These are phyloP conservation scores for Hypoxylon sp. DNA, from an alignment of 2,329 filamentous ascomycete genomes.

Conservation along the genomic window DNA sequence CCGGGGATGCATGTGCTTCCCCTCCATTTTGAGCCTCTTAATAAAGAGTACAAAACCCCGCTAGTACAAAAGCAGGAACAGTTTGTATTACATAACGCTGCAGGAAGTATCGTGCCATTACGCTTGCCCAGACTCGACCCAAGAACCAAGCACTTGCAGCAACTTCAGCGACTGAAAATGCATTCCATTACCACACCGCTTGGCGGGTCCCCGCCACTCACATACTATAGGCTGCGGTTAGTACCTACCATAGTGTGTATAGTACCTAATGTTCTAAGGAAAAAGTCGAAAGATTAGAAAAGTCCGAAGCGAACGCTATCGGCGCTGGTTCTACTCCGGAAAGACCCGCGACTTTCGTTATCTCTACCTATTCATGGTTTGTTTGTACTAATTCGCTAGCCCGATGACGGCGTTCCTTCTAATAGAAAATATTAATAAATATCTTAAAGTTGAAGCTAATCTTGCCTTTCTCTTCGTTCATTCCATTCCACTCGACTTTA, in stretches of 20 bases:
- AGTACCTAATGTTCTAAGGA: neutral
- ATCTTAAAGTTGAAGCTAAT: conserved; percentile 15
- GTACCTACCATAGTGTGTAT: conserved; percentile 5
- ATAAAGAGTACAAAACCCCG: conserved; percentile 23
- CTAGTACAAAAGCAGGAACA: conserved; percentile 13
- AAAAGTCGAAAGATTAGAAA: conserved; percentile 27
- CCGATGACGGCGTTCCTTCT: conserved; percentile 42
- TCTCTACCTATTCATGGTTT: conserved; percentile 27
- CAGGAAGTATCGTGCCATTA: conserved; percentile 25
- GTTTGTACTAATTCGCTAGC: conserved; percentile 29
- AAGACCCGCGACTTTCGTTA: conserved; percentile 42
- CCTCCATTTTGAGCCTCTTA: conserved; percentile 41
- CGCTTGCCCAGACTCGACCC: conserved; percentile 1
- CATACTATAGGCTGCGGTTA: neutral
- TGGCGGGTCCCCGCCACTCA: conserved; percentile 30
- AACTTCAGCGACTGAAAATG: neutral
- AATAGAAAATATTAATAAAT: conserved; percentile 15
- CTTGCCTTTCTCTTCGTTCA: conserved; percentile 1
- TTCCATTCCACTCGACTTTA: neutral
- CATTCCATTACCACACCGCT: conserved; percentile 31
- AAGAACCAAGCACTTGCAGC: conserved; percentile 16
- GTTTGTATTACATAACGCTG: conserved; percentile 26
- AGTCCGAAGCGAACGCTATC: conserved; percentile 43
- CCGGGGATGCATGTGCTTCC: conserved; percentile 8
- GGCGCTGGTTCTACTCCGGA: conserved; percentile 33